A percentile compares a stretch with the other conserved stretches of the same genome.
Conservation (phyloP, 805 yeast species). For the Nakazawaea wyomingensis region DNA sequence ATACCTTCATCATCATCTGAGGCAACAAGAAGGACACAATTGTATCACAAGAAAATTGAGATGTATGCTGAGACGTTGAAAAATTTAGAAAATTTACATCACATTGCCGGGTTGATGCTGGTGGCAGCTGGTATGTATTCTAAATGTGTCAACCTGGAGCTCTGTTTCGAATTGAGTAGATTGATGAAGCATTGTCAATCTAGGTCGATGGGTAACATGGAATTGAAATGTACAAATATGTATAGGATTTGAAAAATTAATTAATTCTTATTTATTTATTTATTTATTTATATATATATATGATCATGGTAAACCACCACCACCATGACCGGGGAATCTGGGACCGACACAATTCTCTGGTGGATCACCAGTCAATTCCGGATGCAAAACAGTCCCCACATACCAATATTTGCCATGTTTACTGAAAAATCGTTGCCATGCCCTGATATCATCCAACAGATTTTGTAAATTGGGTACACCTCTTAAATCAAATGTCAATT, state of each 20-base stretch:
- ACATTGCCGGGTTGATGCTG: conserved; percentile 14
- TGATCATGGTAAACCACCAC: not conserved
- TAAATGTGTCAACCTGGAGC: conserved; percentile 4
- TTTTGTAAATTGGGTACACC: conserved; percentile 37
- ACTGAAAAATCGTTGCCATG: conserved; percentile 51
- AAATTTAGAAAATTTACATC: conserved; percentile 1
- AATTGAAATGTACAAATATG: conserved; percentile 15
- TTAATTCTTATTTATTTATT: too few species aligned
- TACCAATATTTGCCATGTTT: conserved; percentile 50
- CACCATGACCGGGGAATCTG: conserved; percentile 11
- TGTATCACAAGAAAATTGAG: conserved; percentile 10
- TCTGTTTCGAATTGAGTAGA: conserved; percentile 12
- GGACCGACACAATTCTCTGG: conserved; percentile 41
- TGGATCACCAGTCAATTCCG: conserved; percentile 37
- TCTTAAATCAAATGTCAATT: conserved; percentile 61
- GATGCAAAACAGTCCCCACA: conserved; percentile 52
- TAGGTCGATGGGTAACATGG: conserved; percentile 14
- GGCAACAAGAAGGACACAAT: not conserved
- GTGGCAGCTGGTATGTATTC: conserved; percentile 10
- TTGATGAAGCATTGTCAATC: conserved; percentile 14
- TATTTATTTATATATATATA: too few species aligned
- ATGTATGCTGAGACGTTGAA: conserved; percentile 9
- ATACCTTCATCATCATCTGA: not conserved
- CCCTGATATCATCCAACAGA: conserved; percentile 32
- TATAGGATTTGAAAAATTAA: too few species aligned